Conservation (phyloP, 208 protist species). For the Trypanosomatidae sp. region DNA sequence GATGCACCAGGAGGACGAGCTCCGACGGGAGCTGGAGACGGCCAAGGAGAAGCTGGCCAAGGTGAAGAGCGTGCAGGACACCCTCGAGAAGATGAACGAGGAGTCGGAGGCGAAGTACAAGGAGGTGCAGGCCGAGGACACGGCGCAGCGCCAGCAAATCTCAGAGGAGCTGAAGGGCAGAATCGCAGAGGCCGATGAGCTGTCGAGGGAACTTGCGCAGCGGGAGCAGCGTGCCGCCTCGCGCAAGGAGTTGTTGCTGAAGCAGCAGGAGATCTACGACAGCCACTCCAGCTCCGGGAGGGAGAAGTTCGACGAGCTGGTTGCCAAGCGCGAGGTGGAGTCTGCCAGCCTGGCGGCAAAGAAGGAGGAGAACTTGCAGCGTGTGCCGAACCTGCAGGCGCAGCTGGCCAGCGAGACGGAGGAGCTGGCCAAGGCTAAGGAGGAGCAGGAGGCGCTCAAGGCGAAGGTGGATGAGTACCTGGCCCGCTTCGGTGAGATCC, state of each 20-base stretch:
- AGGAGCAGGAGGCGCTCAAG: slow-evolving; percentile 39
- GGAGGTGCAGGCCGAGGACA: slow-evolving; percentile 41
- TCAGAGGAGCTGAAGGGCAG: slow-evolving; percentile 31
- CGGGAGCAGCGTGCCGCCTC: slow-evolving; percentile 34
- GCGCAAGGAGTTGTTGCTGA: slow-evolving; percentile 41
- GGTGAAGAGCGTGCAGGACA: slow-evolving; percentile 31
- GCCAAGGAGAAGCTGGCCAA: slow-evolving; percentile 42
- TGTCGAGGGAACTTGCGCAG: slow-evolving; percentile 37
- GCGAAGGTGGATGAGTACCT: slow-evolving; percentile 49
- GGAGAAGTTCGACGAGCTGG: slow-evolving; percentile 52
- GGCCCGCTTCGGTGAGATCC: slow-evolving; percentile 39
- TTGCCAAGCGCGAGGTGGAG: slow-evolving; percentile 48
- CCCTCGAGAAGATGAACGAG: slow-evolving; percentile 49
- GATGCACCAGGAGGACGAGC: slow-evolving; percentile 27
- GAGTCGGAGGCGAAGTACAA: slow-evolving; percentile 50
- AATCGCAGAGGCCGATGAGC: slow-evolving; percentile 50
- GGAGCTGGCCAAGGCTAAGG: slow-evolving; percentile 19
- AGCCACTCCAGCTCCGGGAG: slow-evolving; percentile 35
- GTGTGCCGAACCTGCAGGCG: slow-evolving; percentile 35
- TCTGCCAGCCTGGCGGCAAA: slow-evolving; percentile 40
- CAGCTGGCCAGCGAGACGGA: slow-evolving; percentile 41
- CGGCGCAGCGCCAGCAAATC: slow-evolving; percentile 36
- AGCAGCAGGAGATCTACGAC: slow-evolving; percentile 69
- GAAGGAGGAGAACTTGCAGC: slow-evolving; percentile 29
- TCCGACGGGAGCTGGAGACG: slow-evolving; percentile 28